Percentiles rank a stretch among this genome's conserved stretches.
phyloP scores from a whole-genome alignment of 768 basidiomycete species.

The Lactarius trivialis region DNA sequence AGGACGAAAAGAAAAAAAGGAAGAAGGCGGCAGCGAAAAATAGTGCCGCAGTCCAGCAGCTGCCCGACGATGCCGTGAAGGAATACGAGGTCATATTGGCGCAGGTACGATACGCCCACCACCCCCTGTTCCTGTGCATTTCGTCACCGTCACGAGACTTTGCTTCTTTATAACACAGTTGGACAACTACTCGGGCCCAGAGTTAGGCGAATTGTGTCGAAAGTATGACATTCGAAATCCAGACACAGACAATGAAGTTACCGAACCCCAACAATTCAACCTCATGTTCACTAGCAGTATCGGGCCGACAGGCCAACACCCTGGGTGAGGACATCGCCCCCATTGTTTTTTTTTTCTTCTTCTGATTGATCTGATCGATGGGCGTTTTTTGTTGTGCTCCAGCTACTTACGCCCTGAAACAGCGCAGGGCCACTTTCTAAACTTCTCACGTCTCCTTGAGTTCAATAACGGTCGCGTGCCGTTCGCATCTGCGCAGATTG shows the following conservation, averaged over 20 bases:
- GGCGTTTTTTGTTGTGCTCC: not conserved
- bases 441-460: slow-evolving; percentile 93
- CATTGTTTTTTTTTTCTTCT: not conserved
- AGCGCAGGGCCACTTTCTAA: slow-evolving; percentile 97
- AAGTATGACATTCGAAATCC: slow-evolving; percentile 81
- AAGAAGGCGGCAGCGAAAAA: slow-evolving; percentile 79
- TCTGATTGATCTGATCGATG: slow-evolving; percentile 3
- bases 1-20: slow-evolving; percentile 56
- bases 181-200: slow-evolving; percentile 88
- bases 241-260: slow-evolving; percentile 86
- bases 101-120: slow-evolving; percentile 50
- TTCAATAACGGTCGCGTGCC: slow-evolving; percentile 97
- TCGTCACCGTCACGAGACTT: slow-evolving; percentile 17
- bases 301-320: slow-evolving; percentile 94
- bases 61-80: slow-evolving; percentile 64
- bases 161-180: slow-evolving; percentile 48
- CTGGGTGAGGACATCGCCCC: slow-evolving; percentile 52
- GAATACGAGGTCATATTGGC: slow-evolving; percentile 82
- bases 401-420: slow-evolving; percentile 97
- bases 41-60: slow-evolving; percentile 52
- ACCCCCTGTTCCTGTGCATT: not conserved
- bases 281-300: slow-evolving; percentile 98
- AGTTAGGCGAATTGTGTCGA: slow-evolving; percentile 81
- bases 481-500: slow-evolving; percentile 96
- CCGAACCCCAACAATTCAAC: slow-evolving; percentile 94